phyloP scores from a whole-genome alignment of 768 basidiomycete species.

The Pisolithus microcarpus region DNA sequence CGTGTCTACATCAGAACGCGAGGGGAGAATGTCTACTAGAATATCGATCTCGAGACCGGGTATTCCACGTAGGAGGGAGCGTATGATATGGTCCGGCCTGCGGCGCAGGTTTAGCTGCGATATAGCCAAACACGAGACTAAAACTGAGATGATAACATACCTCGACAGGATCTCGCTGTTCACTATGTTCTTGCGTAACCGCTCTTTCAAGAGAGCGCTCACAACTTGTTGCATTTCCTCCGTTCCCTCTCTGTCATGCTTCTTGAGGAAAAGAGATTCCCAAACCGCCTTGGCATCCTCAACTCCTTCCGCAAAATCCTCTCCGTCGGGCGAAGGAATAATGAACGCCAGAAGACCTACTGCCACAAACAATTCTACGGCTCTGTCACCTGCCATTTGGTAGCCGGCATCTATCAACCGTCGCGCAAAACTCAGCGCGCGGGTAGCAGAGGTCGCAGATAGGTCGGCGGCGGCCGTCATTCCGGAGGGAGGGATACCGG shows the following conservation, averaged over 20 bases:
- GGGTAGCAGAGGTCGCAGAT: background rate
- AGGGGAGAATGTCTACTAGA: constrained; percentile 47
- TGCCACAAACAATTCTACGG: constrained; percentile 14
- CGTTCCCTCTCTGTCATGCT: constrained; percentile 9
- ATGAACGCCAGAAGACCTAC: constrained; percentile 19
- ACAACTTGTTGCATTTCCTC: constrained; percentile 21
- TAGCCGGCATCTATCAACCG: constrained; percentile 14
- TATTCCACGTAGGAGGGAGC: constrained; percentile 28
- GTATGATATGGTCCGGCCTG: constrained; percentile 44
- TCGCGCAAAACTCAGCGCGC: constrained; percentile 8
- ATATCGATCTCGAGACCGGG: constrained; percentile 34
- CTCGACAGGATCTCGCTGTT: constrained; percentile 28
- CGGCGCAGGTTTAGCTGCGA: background rate
- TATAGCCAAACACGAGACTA: background rate
- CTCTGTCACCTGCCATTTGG: constrained; percentile 14
- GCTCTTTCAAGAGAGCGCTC: constrained; percentile 32
- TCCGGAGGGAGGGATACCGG: constrained; percentile 6
- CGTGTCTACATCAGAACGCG: constrained; percentile 36
- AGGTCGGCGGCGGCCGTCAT: background rate
- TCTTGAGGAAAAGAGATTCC: constrained; percentile 22
- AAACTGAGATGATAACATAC: constrained; percentile 19
- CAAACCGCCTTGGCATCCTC: constrained; percentile 19
- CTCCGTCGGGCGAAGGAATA: constrained; percentile 8
- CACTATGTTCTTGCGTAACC: constrained; percentile 35
- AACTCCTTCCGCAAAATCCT: constrained; percentile 2